Evolutionary conservation across 2,329 filamentous ascomycete genomes (phyloP), one percentile per base, ranked within the genome.

Genomic region (Blumeria graminis): DNA sequence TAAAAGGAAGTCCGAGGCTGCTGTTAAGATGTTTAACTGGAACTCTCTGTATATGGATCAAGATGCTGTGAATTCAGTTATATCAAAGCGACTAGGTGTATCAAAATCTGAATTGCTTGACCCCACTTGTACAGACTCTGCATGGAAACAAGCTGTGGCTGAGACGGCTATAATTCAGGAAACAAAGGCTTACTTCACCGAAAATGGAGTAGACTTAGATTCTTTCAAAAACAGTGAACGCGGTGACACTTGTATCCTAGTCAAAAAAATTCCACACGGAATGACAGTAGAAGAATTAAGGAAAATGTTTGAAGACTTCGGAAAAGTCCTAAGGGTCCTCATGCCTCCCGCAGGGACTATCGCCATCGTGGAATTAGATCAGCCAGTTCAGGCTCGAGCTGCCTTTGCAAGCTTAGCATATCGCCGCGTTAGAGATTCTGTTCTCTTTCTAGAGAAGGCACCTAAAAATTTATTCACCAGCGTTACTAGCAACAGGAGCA

Each of bases 1-100:
- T 62, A 86, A 84, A 67, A 85, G 84, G 64, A 93, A 86, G 70
- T 76, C 82, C 54, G 83, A 90, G 63, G 86, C 89, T 22, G 76
- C 84, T 8, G 82, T 81, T 34, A 80, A 77, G 53, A 80, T 78
- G 1, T 96, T 96, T 71, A 94, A 90, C 67, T 98, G 92, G 92
- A 98, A 98, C 72, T 90, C 89, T n/a, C 74, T 98, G n/a, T 98
- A 92, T 69, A 93, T 98, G 85, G 95, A 84, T 69, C 84, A 87
- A 71, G 89, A 98, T 71, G 86, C 92, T 55, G 88, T 98, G 55
- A 89, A 95, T 70, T 81, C 86, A 53, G 93, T 89, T 6, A 80
- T 94, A 59, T 87, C 92, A 52, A 80, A 82, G 65, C 83, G 89
- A 56, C 75, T 98, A 57, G 89, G 90, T 51, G 78, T 98, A 57